A percentile compares a stretch with the other conserved stretches of the same genome.
These are phyloP conservation scores for Magnaporthiopsis rhizophila DNA, from an alignment of 2,329 filamentous ascomycete genomes.

Conservation along the genomic window DNA sequence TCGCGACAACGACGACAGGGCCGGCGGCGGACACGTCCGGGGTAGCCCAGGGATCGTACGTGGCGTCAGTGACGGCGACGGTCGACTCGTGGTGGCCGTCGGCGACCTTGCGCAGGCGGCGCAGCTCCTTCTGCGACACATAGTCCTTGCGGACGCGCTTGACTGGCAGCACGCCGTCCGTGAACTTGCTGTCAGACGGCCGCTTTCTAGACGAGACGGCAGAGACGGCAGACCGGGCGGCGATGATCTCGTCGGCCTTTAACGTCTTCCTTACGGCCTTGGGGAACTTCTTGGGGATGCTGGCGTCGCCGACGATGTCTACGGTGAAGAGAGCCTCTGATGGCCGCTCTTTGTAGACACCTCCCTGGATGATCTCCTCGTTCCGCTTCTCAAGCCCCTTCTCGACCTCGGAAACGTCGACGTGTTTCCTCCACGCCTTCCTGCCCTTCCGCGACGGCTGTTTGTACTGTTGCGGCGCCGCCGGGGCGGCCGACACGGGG, in stretches of 20 bases:
- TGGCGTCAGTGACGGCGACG: slow-evolving; percentile 50
- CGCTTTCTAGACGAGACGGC: slow-evolving; percentile 75
- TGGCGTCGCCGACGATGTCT: slow-evolving; percentile 64
- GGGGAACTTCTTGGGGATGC: slow-evolving; percentile 55
- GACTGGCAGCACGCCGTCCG: slow-evolving; percentile 62
- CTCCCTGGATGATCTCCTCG: slow-evolving; percentile 85
- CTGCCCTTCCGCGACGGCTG: slow-evolving; percentile 95
- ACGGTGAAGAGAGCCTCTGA: slow-evolving; percentile 80
- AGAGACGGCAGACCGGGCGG: slow-evolving; percentile 72
- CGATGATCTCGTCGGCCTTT: slow-evolving; percentile 87
- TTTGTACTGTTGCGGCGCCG: slow-evolving; percentile 70
- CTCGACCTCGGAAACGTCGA: slow-evolving; percentile 82
- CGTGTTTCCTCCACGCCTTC: slow-evolving; percentile 98
- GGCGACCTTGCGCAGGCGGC: slow-evolving; percentile 69
- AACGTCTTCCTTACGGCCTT: slow-evolving; percentile 60
- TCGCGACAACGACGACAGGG: slow-evolving; percentile 21
- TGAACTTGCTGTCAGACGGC: slow-evolving; percentile 52
- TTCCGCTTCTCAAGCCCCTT: slow-evolving; percentile 76
- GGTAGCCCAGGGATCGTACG: slow-evolving; percentile 70
- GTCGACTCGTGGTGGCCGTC: slow-evolving; percentile 57
- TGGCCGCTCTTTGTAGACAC: slow-evolving; percentile 74
- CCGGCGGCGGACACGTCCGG: slow-evolving; percentile 20
- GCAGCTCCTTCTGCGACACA: slow-evolving; percentile 77
- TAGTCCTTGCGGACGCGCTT: slow-evolving; percentile 75
- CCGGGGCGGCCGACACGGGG: slow-evolving; percentile 37